A percentile compares a stretch with the other conserved stretches of the same genome.
These are phyloP conservation scores for Chlamydomonas sphaeroides DNA, from an alignment of 139 green algal genomes.

Conservation along the genomic window DNA sequence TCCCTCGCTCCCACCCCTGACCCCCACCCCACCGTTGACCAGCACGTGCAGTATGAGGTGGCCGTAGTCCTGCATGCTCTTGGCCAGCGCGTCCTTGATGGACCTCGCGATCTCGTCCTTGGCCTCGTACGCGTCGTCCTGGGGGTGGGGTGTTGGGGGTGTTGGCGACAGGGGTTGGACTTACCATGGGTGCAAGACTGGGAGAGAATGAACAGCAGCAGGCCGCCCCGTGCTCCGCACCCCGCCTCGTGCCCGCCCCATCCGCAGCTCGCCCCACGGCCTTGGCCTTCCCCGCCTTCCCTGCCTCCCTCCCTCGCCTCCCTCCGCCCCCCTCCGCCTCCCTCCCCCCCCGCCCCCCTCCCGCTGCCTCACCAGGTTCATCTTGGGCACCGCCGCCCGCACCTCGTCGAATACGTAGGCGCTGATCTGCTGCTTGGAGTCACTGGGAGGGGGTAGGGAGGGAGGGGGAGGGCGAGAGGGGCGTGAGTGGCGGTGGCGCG, in stretches of 20 bases:
- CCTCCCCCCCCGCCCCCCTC: no score
- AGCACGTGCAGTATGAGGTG: conserved; percentile 86
- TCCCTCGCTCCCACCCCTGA: no score
- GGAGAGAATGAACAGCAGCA: no score
- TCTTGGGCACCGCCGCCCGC: conserved; percentile 71
- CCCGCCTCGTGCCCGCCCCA: no score
- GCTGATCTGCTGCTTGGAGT: conserved; percentile 60
- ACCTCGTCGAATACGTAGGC: conserved; percentile 83
- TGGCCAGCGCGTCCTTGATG: conserved; percentile 68
- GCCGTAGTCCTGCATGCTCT: conserved; percentile 86
- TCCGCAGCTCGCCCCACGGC: no score
- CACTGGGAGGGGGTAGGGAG: background rate
- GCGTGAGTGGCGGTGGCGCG: background rate
- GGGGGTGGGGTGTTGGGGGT: no score
- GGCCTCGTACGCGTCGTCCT: conserved; percentile 65
- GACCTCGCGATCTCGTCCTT: conserved; percentile 91
- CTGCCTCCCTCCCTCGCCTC: no score
- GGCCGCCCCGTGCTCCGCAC: no score
- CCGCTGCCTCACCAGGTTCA: conserved; percentile 40
- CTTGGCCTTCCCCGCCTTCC: no score
- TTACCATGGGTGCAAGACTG: background rate
- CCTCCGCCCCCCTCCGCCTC: no score
- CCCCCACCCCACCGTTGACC: conserved; percentile 63
- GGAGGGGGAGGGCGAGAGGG: background rate
- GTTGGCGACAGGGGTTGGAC: no score